Percentiles rank a stretch among this genome's conserved stretches.
Conservation (phyloP, 1,139 yeast species). For the Geotrichum reessii region DNA sequence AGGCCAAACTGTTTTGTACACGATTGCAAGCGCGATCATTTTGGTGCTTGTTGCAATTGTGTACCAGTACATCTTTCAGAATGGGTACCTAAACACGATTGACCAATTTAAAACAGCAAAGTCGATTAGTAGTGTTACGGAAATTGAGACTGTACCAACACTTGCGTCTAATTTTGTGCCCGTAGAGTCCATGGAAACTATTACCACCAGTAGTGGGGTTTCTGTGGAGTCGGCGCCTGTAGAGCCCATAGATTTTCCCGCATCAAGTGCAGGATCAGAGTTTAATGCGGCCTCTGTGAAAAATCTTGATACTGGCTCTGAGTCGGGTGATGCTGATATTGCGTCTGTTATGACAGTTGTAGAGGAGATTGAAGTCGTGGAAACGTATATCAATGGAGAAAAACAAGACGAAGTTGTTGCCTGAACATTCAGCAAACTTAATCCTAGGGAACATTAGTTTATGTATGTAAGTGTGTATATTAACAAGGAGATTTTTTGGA, state of each 20-base stretch:
- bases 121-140: background rate
- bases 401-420: background rate
- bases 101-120: slow-evolving; percentile 1
- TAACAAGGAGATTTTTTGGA: background rate
- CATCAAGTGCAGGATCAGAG: no score
- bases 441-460: background rate
- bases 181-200: no score
- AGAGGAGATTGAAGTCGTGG: background rate
- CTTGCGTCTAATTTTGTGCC: background rate
- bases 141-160: background rate
- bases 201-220: no score
- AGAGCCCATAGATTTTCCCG: no score
- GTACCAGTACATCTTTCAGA: slow-evolving; percentile 39
- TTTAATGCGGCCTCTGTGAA: no score
- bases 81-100: slow-evolving; percentile 18
- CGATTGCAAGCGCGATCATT: slow-evolving; percentile 45
- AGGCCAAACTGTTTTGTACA: slow-evolving; percentile 43
- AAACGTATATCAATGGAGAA: background rate
- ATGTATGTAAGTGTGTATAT: background rate
- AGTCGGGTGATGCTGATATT: no score
- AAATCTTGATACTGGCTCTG: no score
- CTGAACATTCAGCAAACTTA: background rate
- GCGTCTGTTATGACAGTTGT: background rate
- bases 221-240: no score
- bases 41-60: slow-evolving; percentile 40